These are phyloP conservation scores for Lentinus tigrinus DNA, from an alignment of 768 basidiomycete genomes.

Conservation along the genomic window DNA sequence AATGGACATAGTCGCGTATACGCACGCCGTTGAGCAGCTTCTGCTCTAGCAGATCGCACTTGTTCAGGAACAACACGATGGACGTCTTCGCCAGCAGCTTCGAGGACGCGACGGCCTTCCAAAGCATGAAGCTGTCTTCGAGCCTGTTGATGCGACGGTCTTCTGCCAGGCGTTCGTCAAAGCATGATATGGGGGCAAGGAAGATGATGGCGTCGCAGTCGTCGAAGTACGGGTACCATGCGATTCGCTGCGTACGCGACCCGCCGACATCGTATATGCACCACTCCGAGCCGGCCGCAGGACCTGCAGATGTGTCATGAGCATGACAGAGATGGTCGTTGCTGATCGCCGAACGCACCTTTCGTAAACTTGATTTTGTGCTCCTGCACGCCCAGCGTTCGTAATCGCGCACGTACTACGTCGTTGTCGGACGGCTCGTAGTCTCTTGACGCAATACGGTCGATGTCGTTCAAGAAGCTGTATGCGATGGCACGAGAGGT, in stretches of 20 bases:
- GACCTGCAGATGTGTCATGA: constrained; percentile 32
- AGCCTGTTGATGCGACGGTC: constrained; percentile 72
- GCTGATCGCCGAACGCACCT: constrained; percentile 39
- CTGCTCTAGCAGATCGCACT: constrained; percentile 68
- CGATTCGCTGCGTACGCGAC: constrained; percentile 60
- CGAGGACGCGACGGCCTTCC: constrained; percentile 29
- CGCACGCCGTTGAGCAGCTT: constrained; percentile 68
- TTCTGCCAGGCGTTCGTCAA: constrained; percentile 78
- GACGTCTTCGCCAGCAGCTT: constrained; percentile 30
- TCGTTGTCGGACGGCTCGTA: constrained; percentile 76
- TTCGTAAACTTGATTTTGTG: constrained; percentile 66
- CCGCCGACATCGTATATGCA: constrained; percentile 82
- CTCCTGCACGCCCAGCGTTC: constrained; percentile 79
- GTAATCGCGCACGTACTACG: constrained; percentile 75
- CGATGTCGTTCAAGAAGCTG: constrained; percentile 72
- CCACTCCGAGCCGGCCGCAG: constrained; percentile 63
- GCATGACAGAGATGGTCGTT: not conserved
- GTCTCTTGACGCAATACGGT: constrained; percentile 58
- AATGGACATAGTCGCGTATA: constrained; percentile 69
- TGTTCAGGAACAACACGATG: constrained; percentile 43
- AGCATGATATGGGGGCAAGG: constrained; percentile 76
- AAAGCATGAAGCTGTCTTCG: constrained; percentile 32
- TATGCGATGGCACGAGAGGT: not conserved
- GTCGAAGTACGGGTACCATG: constrained; percentile 84
- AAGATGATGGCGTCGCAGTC: constrained; percentile 87